Base-by-base conservation (phyloP, 805 yeast genomes). In the Candida alai region DNA sequence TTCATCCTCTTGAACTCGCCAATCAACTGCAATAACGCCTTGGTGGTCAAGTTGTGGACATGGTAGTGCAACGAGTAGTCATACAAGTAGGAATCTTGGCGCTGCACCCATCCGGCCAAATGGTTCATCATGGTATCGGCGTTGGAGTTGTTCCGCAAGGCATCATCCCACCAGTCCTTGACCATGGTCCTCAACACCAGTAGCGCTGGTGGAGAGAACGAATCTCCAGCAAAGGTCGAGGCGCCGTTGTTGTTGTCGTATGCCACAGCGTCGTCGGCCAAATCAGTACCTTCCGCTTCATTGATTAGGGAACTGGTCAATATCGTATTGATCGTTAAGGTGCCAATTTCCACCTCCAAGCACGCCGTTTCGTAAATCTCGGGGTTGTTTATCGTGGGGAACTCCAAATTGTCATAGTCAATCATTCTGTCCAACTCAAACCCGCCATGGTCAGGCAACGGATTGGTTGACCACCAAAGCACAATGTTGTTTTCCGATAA, bases 141-240 rank as follows among this genome's bases (percentile, higher is more conserved):
- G 39, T 80, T 78, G 6, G 65, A 45, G 45, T 82, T 74, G 36
- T 76, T 76, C 14, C 66, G 64, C 36, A 84, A 60, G 0, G 96
- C 97, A 49, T 79, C 83, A 49, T 87, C 94, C 96, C 97, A 90
- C 96, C 96, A 87, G 20, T 71, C 78, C 48, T 83, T 86, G 9
- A 93, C 83, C 73, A 93, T 64, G 6, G 70, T 56, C 50, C 94
- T 74, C 36, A 93, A 65, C 2, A 82, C 82, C 7, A 68, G 56
- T 41, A 93, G 65, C 2, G 96, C 84, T 1, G 84, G 76, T 0
- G 79, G 71, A 8, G 89, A 81, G 47, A 90, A 89, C 0, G 95
- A 75, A 54, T 90, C 95, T 45, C 81, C 85, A 10, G 90, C 83
- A 45, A 89, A 75, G 0, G 75, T 69, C 0, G 70, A 57, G 1